Base-by-base conservation (phyloP, 2,329 filamentous ascomycete genomes). In the Dichotomopilus funicola region DNA sequence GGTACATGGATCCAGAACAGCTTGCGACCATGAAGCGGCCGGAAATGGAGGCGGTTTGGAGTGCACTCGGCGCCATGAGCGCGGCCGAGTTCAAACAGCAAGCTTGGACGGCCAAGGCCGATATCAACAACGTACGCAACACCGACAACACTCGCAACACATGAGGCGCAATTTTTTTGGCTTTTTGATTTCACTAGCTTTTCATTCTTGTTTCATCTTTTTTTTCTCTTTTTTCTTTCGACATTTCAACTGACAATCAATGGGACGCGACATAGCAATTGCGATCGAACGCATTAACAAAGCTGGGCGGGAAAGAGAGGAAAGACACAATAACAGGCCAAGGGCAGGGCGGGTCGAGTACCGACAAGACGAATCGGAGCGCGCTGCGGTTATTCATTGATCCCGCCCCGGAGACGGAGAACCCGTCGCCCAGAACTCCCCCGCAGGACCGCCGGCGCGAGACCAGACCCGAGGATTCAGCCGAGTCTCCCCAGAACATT, bases 381-480 rank as follows among this genome's bases (percentile, higher is more conserved):
- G 19, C 46, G 34, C 11, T 40, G 3, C 44, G 49, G 35, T 53
- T 50, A 8, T 49, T 51, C 27, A 46, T 58, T 41, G 50, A 37
- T 27, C 38, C 49, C 34, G 49, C 51, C 33, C 36, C 51, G 48
- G 44, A 54, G 34, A 12, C 49, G 35, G 37, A 36, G 53, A 46
- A n/a, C 36, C 51, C 8, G 46, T 38, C 19, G 49, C 55, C 19
- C 19, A 27, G 2, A 27, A 27, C 19, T 3, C 19, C 19, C 41
- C 46, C 50, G 42, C 49, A 53, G 43, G 41, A 38, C 48, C 41
- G 48, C 35, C 35, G 37, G 34, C 27, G 42, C 31, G 19, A 33
- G 41, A 36, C 36, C 44, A 51, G 54, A 50, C 59, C 62, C 8
- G 61, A 61, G 2, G 60, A 63, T 55, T 62, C 63, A 44, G 53